Conservation (phyloP, 2,329 filamentous ascomycete species). For the Colletotrichum sidae region DNA sequence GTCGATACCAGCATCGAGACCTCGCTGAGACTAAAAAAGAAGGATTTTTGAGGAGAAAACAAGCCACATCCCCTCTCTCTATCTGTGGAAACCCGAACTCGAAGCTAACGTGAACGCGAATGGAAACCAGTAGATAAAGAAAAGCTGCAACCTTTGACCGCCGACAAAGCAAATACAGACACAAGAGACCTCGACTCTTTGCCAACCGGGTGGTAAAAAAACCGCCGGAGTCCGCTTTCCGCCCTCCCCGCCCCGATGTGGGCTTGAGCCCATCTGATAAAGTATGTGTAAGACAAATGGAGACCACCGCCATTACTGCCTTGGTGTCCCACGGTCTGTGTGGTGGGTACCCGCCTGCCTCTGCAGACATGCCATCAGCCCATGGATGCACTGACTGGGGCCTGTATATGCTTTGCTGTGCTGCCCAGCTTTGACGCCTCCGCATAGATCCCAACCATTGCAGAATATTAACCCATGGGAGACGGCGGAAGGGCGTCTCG, state of each 20-base stretch:
- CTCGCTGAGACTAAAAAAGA: slow-evolving; percentile 32
- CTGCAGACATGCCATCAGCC: slow-evolving; percentile 29
- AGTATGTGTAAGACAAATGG: slow-evolving; percentile 24
- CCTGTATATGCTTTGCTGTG: slow-evolving; percentile 10
- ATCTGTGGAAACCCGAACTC: slow-evolving; percentile 26
- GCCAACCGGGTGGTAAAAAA: slow-evolving; percentile 11
- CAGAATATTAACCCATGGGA: slow-evolving; percentile 47
- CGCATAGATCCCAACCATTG: slow-evolving; percentile 22
- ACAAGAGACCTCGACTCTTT: slow-evolving; percentile 22
- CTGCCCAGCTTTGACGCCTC: slow-evolving; percentile 11
- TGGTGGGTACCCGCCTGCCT: slow-evolving; percentile 10
- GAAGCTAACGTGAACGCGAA: slow-evolving; percentile 30
- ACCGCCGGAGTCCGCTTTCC: slow-evolving; percentile 20
- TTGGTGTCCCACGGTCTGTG: slow-evolving; percentile 34
- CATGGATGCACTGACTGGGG: slow-evolving; percentile 28
- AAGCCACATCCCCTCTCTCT: slow-evolving; percentile 27
- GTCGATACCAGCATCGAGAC: slow-evolving; percentile 35
- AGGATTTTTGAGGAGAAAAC: slow-evolving; percentile 20
- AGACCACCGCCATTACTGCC: slow-evolving; percentile 30
- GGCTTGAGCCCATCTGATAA: slow-evolving; percentile 28
- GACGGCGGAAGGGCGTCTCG: slow-evolving; percentile 32
- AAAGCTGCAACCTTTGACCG: slow-evolving; percentile 14
- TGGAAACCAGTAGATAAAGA: slow-evolving; percentile 27
- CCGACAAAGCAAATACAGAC: slow-evolving; percentile 34
- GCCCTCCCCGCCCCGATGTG: slow-evolving; percentile 8